Evolutionary conservation across 1,284 basidiomycete genomes (phyloP).

Genomic region (Lentinula novae-zelandiae): DNA sequence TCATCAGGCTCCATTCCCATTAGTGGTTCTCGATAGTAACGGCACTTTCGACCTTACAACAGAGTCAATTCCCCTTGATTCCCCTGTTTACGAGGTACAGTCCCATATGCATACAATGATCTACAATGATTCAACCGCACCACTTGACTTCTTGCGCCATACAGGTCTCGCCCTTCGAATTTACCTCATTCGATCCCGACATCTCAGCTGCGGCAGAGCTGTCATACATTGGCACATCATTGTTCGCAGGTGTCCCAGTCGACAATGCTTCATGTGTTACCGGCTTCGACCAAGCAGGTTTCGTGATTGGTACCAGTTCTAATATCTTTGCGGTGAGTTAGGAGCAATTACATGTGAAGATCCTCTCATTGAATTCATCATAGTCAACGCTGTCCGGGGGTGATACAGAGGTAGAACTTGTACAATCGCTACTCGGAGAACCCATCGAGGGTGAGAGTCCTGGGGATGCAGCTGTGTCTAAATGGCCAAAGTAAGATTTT

Average conservation of each 20-base stretch:
- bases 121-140: neutral
- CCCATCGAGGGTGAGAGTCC: neutral
- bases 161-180: slow-evolving; percentile 9
- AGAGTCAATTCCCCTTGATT: neutral
- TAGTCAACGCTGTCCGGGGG: neutral
- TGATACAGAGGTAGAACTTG: neutral
- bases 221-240: slow-evolving; percentile 37
- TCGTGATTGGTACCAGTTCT: slow-evolving; percentile 39
- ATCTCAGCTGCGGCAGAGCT: slow-evolving; percentile 41
- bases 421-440: neutral
- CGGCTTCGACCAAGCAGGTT: slow-evolving; percentile 46
- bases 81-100: slow-evolving; percentile 31
- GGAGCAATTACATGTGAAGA: neutral
- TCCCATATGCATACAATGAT: neutral
- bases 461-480: slow-evolving; percentile 14
- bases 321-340: slow-evolving; percentile 37
- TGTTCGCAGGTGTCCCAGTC: slow-evolving; percentile 1
- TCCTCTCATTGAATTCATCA: too few species aligned
- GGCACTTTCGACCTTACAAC: neutral
- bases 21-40: slow-evolving; percentile 27
- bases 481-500: slow-evolving; percentile 20
- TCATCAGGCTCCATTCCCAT: slow-evolving; percentile 34
- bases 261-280: slow-evolving; percentile 40
- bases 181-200: slow-evolving; percentile 42
- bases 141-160: neutral